Conservation (phyloP, 2,329 filamentous ascomycete genomes). For the Helminthosporium solani region DNA sequence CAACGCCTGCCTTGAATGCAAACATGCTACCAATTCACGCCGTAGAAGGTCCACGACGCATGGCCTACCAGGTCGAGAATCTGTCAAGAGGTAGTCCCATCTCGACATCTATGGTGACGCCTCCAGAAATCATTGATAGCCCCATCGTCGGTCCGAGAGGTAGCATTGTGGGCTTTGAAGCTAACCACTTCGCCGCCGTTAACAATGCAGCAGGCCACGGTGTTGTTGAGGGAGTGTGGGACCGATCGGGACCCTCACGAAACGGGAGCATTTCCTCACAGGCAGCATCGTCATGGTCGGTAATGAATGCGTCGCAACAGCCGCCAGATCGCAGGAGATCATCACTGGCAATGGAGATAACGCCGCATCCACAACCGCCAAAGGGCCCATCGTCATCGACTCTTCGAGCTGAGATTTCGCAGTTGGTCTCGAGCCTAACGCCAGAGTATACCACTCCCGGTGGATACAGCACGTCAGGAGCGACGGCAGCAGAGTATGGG, state of each 20-base stretch:
- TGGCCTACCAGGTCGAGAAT: slow-evolving; percentile 13
- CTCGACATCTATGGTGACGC: slow-evolving; percentile 27
- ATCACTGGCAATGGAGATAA: slow-evolving; percentile 12
- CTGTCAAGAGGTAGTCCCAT: slow-evolving; percentile 16
- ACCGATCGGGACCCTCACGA: slow-evolving; percentile 16
- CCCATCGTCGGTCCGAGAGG: slow-evolving; percentile 21
- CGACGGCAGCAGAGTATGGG: slow-evolving; percentile 17
- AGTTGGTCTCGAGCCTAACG: slow-evolving; percentile 31
- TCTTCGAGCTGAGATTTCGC: slow-evolving; percentile 29
- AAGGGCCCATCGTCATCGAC: slow-evolving; percentile 21
- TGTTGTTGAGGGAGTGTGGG: slow-evolving; percentile 28
- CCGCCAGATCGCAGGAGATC: slow-evolving; percentile 3
- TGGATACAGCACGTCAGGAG: slow-evolving; percentile 1
- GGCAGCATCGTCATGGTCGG: slow-evolving; percentile 10
- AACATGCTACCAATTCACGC: slow-evolving; percentile 26
- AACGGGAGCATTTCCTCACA: slow-evolving; percentile 15
- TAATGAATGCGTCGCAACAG: slow-evolving; percentile 5
- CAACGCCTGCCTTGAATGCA: slow-evolving; percentile 17
- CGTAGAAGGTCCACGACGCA: slow-evolving; percentile 16
- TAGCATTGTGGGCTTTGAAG: slow-evolving; percentile 6
- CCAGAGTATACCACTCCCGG: slow-evolving; percentile 16
- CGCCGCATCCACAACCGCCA: slow-evolving; percentile 23
- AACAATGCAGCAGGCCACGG: slow-evolving; percentile 13
- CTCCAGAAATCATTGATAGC: slow-evolving; percentile 32
- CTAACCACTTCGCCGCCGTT: slow-evolving; percentile 8